Conservation (phyloP, 2,329 filamentous ascomycete species). For the Alternaria arbusti region DNA sequence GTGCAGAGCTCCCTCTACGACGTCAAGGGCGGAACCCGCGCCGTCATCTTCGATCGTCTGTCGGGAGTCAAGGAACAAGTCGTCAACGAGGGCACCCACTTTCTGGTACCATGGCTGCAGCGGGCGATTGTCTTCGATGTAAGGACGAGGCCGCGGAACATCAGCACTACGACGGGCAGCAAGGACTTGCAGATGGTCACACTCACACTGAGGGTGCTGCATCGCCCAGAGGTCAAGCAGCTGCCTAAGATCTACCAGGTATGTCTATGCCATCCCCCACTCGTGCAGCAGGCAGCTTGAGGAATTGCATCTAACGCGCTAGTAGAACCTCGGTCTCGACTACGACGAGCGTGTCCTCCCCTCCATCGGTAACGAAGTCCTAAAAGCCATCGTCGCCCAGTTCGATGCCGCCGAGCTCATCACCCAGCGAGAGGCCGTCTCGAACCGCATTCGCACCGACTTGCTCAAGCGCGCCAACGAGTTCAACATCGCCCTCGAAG, state of each 20-base stretch:
- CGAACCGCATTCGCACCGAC: conserved; percentile 89
- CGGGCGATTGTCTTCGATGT: conserved; percentile 95
- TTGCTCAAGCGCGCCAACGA: conserved; percentile 90
- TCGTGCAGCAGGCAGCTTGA: background rate
- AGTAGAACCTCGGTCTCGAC: conserved; percentile 90
- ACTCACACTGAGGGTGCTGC: conserved; percentile 92
- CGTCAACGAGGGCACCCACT: conserved; percentile 95
- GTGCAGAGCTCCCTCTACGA: conserved; percentile 89
- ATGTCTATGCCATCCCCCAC: conserved; percentile 36
- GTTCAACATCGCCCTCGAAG: conserved; percentile 99
- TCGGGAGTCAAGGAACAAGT: conserved; percentile 92
- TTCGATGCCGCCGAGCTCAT: conserved; percentile 72
- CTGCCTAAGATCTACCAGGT: conserved; percentile 99
- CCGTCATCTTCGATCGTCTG: conserved; percentile 96
- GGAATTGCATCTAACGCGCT: background rate
- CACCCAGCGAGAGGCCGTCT: conserved; percentile 97
- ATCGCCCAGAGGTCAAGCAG: conserved; percentile 89
- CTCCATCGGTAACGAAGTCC: conserved; percentile 62
- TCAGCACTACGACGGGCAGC: conserved; percentile 94
- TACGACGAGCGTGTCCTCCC: conserved; percentile 77
- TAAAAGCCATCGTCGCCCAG: conserved; percentile 61
- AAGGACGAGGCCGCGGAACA: conserved; percentile 95
- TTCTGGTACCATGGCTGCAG: conserved; percentile 95
- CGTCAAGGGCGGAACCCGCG: conserved; percentile 90
- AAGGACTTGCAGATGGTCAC: conserved; percentile 99